Percentiles rank a stretch among this genome's conserved stretches.
Evolutionary conservation across 2,329 filamentous ascomycete genomes (phyloP).

Genomic region (Fusarium stilboides): DNA sequence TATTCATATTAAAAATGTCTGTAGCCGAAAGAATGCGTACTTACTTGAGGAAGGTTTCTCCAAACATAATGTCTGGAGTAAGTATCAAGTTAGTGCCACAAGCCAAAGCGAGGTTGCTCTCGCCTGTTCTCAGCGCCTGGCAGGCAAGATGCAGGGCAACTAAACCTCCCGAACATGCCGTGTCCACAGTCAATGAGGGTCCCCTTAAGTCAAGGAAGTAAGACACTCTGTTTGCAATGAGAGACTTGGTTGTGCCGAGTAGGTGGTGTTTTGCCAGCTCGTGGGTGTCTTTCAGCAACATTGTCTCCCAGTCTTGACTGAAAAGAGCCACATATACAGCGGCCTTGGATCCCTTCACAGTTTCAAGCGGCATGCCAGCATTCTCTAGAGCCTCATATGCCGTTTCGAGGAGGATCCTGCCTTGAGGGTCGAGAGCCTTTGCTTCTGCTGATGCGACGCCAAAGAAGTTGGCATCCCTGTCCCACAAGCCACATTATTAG

Average conservation of each 20-base stretch:
- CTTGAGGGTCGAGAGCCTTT: conserved; percentile 53
- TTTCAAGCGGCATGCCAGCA: conserved; percentile 50
- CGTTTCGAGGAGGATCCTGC: conserved; percentile 53
- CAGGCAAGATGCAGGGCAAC: conserved; percentile 49
- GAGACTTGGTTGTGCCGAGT: conserved; percentile 48
- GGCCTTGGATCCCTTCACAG: conserved; percentile 48
- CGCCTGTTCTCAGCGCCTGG: conserved; percentile 58
- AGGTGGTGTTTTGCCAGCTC: neutral
- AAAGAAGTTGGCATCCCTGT: conserved; percentile 53
- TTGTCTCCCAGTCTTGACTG: conserved; percentile 21
- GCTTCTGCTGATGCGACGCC: conserved; percentile 52
- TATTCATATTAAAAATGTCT: neutral
- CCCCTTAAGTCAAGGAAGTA: conserved; percentile 58
- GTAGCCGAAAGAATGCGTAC: neutral
- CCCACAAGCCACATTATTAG: neutral
- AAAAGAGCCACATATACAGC: conserved; percentile 54
- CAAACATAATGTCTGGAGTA: conserved; percentile 34
- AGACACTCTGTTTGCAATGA: conserved; percentile 56
- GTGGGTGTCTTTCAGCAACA: neutral
- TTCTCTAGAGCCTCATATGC: conserved; percentile 56
- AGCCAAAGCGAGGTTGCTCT: conserved; percentile 63
- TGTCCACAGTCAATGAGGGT: conserved; percentile 53
- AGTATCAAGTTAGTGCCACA: conserved; percentile 31
- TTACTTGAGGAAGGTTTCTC: conserved; percentile 8
- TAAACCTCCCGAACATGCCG: conserved; percentile 57